These are phyloP conservation scores for Cairneyella variabilis DNA, from an alignment of 495 filamentous ascomycete genomes.

Conservation along the genomic window DNA sequence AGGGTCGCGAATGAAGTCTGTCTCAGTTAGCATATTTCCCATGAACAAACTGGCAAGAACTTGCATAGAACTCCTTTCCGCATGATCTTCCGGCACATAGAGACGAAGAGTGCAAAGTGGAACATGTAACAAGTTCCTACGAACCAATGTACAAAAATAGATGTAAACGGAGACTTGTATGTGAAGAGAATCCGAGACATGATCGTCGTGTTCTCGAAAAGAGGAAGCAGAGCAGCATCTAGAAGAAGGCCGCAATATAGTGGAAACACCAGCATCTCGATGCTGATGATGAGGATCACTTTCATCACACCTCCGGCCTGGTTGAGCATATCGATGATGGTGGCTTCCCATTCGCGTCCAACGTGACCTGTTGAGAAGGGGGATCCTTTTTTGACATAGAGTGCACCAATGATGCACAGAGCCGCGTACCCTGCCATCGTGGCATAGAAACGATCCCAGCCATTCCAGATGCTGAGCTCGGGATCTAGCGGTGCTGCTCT, in stretches of 20 bases:
- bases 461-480: constrained; percentile 69
- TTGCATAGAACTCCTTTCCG: constrained; percentile 85
- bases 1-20: constrained; percentile 96
- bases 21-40: background rate
- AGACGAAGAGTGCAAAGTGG: constrained; percentile 97
- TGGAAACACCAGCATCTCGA: constrained; percentile 98
- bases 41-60: constrained; percentile 26
- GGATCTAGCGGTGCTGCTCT: constrained; percentile 44
- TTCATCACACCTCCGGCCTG: constrained; percentile 97
- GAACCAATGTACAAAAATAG: constrained; percentile 97
- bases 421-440: constrained; percentile 77
- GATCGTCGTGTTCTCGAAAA: constrained; percentile 77
- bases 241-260: constrained; percentile 91
- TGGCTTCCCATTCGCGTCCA: constrained; percentile 68
- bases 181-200: constrained; percentile 74
- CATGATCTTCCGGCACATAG: constrained; percentile 98
- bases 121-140: constrained; percentile 99
- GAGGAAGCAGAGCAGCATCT: constrained; percentile 81
- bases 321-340: constrained; percentile 76
- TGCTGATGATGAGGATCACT: constrained; percentile 96
- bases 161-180: constrained; percentile 70
- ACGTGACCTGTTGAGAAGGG: constrained; percentile 61
- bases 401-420: constrained; percentile 64
- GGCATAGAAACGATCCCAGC: constrained; percentile 72
- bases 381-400: constrained; percentile 70